Base-by-base conservation (phyloP, 805 yeast species). In the Komagataella populi region DNA sequence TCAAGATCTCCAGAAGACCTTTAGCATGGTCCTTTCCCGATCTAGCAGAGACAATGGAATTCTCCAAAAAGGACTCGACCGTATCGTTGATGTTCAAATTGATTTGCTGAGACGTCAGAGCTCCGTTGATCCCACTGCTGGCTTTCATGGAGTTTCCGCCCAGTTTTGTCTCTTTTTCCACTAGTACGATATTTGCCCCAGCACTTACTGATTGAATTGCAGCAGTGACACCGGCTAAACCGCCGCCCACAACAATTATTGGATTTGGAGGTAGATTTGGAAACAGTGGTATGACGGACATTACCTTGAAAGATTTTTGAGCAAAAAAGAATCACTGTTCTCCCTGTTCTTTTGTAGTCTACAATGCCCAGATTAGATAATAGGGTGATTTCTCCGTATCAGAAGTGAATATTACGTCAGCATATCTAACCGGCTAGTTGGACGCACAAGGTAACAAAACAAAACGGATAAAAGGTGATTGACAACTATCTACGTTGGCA, bases 121-220 rank as follows among this genome's bases (percentile, higher is more conserved):
- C 82, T n/a, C 93, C 96, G 59, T 81, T 81, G 56, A 81, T 81
- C 6, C 86, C 86, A 1, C 81, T 76, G 1, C 85, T 78, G 2
- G 85, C 85, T 59, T 81, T 81, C 22, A 82, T 81, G 48, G 83
- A 76, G 59, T 81, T 81, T 1, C 85, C 85, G 48, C 84, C 81
- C 46, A 78, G 70, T 56, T 75, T 77, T 7, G 79, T 76, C 56
- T 78, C 82, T 59, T 80, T 80, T 58, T 81, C 86, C 44, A 81
- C 57, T 6, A 81, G 59, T 2, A 74, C 65, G 23, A 80, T 75
- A 57, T 75, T 76, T 46, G 75, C 71, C 1, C 84, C 85, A 46
- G 53, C 46, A 8, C 77, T 66, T 49, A 71, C 64, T 56, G 73
- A 70, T 3, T 75, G 71, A 60, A 77, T 81, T 1, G 83, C 82